Evolutionary conservation across 2,329 filamentous ascomycete species (phyloP).

Genomic region (Metarhizium album): DNA sequence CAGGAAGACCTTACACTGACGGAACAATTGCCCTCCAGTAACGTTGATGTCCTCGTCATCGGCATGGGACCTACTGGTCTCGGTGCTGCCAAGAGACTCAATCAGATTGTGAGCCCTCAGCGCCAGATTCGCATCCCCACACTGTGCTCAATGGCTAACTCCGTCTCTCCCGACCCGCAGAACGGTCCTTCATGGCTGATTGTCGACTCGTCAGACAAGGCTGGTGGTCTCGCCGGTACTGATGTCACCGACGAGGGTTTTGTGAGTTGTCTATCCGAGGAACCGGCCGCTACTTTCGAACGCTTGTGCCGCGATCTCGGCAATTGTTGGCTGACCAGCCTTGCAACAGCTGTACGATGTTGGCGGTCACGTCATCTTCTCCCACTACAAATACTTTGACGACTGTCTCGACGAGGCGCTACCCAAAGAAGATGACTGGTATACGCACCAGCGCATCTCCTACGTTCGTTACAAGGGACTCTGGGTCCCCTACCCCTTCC

Average conservation of each 20-base stretch:
- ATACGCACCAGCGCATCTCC: conserved; percentile 93
- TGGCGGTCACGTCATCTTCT: conserved; percentile 97
- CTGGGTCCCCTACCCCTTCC: conserved; percentile 99
- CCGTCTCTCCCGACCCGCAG: conserved; percentile 32
- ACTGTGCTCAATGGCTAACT: conserved; percentile 15
- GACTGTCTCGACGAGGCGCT: conserved; percentile 97
- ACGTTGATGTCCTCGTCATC: conserved; percentile 95
- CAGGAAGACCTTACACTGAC: background rate
- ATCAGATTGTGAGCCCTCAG: conserved; percentile 69
- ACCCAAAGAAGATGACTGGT: conserved; percentile 91
- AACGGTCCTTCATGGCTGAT: conserved; percentile 93
- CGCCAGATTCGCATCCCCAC: conserved; percentile 13
- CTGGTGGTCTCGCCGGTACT: conserved; percentile 91
- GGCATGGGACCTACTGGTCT: conserved; percentile 95
- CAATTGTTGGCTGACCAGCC: background rate
- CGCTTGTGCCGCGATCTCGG: background rate
- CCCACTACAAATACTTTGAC: conserved; percentile 99
- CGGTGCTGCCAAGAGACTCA: conserved; percentile 93
- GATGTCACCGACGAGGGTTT: conserved; percentile 94
- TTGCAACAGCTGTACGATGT: conserved; percentile 81
- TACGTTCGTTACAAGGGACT: conserved; percentile 94
- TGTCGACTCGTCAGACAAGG: conserved; percentile 80
- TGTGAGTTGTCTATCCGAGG: conserved; percentile 47
- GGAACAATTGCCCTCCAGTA: conserved; percentile 40
- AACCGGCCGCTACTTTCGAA: background rate